phyloP scores from a whole-genome alignment of 2,329 filamentous ascomycete genomes.

The Sarocladium kiliense region DNA sequence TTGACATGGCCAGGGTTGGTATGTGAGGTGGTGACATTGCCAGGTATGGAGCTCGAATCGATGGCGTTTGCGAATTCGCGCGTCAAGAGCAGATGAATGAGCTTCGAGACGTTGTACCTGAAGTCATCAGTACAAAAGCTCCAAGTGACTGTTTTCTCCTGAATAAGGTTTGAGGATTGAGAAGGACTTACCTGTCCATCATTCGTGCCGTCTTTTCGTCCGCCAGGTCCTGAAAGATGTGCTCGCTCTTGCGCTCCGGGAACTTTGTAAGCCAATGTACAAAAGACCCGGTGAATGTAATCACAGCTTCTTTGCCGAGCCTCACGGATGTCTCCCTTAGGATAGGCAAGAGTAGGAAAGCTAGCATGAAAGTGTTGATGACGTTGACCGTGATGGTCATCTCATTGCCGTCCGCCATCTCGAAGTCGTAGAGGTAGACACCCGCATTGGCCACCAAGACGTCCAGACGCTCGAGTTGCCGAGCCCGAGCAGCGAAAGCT shows the following conservation, averaged over 20 bases:
- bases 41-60: background rate
- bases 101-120: background rate
- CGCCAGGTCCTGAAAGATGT: background rate
- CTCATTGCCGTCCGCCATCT: conserved; percentile 38
- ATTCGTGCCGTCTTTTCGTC: background rate
- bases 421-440: conserved; percentile 29
- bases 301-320: conserved; percentile 12
- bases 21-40: background rate
- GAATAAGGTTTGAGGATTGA: no score
- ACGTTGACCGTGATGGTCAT: conserved; percentile 45
- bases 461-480: conserved; percentile 34
- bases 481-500: conserved; percentile 31
- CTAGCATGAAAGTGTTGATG: conserved; percentile 45
- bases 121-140: background rate
- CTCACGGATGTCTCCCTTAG: conserved; percentile 33
- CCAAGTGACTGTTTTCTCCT: background rate
- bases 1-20: no score
- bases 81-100: background rate
- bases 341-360: conserved; percentile 43
- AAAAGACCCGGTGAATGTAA: background rate
- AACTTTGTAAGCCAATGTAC: background rate
- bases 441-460: conserved; percentile 32
- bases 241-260: background rate
- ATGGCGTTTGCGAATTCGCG: background rate
- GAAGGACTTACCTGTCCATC: background rate